Conservation (phyloP, 1,284 basidiomycete species). For the Uromyces viciae-fabae region DNA sequence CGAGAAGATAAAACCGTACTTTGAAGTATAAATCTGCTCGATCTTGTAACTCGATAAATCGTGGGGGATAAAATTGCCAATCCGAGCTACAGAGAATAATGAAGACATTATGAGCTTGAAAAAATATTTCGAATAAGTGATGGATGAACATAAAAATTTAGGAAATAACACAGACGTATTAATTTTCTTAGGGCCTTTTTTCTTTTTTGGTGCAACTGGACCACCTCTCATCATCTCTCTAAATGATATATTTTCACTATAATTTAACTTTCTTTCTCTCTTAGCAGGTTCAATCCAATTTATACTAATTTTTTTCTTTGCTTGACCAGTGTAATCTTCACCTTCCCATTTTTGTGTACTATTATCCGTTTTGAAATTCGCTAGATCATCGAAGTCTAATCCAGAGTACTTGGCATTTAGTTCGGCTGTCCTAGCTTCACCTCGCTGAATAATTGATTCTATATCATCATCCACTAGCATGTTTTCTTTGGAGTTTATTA, state of each 20-base stretch:
- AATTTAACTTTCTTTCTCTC: constrained; percentile 91
- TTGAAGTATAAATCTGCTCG: constrained; percentile 61
- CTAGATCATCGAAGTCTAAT: constrained; percentile 88
- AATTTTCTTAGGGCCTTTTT: constrained; percentile 70
- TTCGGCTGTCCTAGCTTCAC: constrained; percentile 83
- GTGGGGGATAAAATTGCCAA: constrained; percentile 91
- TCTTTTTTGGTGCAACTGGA: constrained; percentile 66
- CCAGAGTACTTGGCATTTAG: constrained; percentile 89
- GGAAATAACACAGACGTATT: constrained; percentile 34
- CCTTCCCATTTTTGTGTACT: constrained; percentile 76
- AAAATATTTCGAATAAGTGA: constrained; percentile 48
- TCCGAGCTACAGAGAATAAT: constrained; percentile 83
- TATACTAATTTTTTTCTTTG: constrained; percentile 70
- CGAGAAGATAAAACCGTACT: too few species aligned
- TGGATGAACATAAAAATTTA: too few species aligned
- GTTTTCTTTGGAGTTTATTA: constrained; percentile 70
- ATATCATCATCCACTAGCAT: constrained; percentile 86
- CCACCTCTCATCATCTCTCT: constrained; percentile 82
- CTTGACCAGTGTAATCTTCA: constrained; percentile 69
- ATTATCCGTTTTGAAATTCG: constrained; percentile 92
- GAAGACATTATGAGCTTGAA: too few species aligned
- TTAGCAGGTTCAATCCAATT: constrained; percentile 91
- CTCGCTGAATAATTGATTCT: constrained; percentile 85
- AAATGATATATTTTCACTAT: constrained; percentile 71
- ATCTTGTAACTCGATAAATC: constrained; percentile 78